These are phyloP conservation scores for Entomortierella lignicola DNA, from an alignment of 192 early-diverging fungal species.

Conservation along the genomic window DNA sequence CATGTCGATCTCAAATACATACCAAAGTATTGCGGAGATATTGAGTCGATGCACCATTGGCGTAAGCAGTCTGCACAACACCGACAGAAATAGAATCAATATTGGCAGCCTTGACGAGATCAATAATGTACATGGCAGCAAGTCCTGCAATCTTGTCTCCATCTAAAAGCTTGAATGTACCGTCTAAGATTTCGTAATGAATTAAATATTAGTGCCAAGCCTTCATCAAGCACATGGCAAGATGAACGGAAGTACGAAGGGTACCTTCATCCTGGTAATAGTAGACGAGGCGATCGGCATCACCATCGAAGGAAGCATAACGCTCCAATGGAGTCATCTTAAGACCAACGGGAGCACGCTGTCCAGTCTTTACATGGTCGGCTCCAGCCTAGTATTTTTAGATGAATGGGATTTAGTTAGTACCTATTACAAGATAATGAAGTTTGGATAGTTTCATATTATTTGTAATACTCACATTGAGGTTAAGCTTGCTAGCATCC, in stretches of 20 bases:
- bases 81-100: constrained; percentile 87
- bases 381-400: constrained; percentile 81
- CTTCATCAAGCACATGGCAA: neutral
- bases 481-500: constrained; percentile 84
- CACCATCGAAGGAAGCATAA: constrained; percentile 94
- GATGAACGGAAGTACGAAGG: neutral
- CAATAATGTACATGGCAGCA: constrained; percentile 93
- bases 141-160: constrained; percentile 99
- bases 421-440: too few species aligned
- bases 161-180: constrained; percentile 91
- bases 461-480: constrained; percentile 62
- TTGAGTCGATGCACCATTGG: constrained; percentile 95
- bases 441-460: too few species aligned
- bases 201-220: neutral
- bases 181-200: constrained; percentile 53
- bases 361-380: constrained; percentile 96
- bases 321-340: constrained; percentile 74
- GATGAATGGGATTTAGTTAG: neutral
- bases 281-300: constrained; percentile 98
- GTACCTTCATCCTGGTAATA: constrained; percentile 87
- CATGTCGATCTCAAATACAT: constrained; percentile 21
- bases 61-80: constrained; percentile 99
- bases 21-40: constrained; percentile 92
- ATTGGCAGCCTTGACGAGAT: constrained; percentile 84
- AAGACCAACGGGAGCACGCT: constrained; percentile 80